Evolutionary conservation across 441 rosid species (phyloP), one percentile per base, ranked within the genome.

Genomic region (Populus hybrid): DNA sequence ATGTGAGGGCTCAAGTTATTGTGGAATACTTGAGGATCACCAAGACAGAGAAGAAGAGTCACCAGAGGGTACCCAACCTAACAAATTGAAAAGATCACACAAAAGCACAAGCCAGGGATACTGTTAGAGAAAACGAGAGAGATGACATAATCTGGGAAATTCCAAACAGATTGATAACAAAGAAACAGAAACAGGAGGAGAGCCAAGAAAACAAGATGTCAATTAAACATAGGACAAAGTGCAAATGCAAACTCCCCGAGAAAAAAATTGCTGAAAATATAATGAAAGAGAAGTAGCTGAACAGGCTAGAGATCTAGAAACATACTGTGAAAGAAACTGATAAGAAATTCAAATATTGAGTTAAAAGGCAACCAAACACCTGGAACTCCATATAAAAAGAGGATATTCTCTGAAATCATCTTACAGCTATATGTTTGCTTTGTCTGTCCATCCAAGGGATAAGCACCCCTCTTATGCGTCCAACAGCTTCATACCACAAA

Each of bases 21-120:
- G 88, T 92, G 93, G 85, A 97, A 97, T 87, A 90, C 89, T 83
- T 88, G 95, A 64, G 99, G 99, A 88, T 97, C 99, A 75, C 99
- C 99, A 20, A 97, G 98, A 82, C 99, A 97, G 69, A 97, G 96
- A 86, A 97, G 99, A 86, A 94, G 98, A 76, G 99, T 97, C 84
- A 93, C 99, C 85, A 97, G 87, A 72, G 99, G 99, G 79, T 92
- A 94, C 82, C 99, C 99, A 85, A 97, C 99, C 99, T 97, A 86
- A 76, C 26, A 82, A 36, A 76, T 64, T 74, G 75, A 83, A 68
- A 35, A 40, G 67, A 68, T 77, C 31, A 74, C 73, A 83, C 85
- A 38, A 85, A 72, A 53, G 78, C 79, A 72, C 69, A 79, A 71
- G 42, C 65, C 79, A 69, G 68, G 24, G 71, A 18, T 74, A 31